These are phyloP conservation scores for Blastomyces gilchristii DNA, from an alignment of 2,329 filamentous ascomycete genomes.

Conservation along the genomic window DNA sequence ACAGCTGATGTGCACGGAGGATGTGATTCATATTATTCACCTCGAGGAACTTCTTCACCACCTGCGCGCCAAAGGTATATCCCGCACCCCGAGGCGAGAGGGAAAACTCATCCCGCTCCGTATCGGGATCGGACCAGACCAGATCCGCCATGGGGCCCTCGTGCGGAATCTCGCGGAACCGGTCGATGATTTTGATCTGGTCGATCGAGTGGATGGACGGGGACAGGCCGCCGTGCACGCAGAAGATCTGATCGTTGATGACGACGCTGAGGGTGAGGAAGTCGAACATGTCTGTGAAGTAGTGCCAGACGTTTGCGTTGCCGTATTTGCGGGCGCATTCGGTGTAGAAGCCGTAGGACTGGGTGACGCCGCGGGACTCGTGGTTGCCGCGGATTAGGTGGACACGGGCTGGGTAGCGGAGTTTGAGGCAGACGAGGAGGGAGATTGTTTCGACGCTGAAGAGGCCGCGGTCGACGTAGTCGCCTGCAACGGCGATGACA, in stretches of 20 bases:
- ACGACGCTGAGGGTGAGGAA: conserved; percentile 94
- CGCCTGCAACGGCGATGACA: conserved; percentile 45
- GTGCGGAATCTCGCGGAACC: conserved; percentile 95
- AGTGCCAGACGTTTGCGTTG: conserved; percentile 97
- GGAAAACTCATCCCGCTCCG: conserved; percentile 94
- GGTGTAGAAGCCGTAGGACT: conserved; percentile 98
- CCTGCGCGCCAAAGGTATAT: conserved; percentile 94
- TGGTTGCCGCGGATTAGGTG: conserved; percentile 96
- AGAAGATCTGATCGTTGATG: conserved; percentile 98
- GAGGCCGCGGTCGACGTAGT: conserved; percentile 96
- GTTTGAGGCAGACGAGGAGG: conserved; percentile 89
- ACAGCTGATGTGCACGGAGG: conserved; percentile 92
- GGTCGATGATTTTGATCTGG: conserved; percentile 99
- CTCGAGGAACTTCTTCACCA: conserved; percentile 94
- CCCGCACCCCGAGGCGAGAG: conserved; percentile 86
- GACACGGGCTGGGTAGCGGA: conserved; percentile 91
- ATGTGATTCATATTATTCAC: conserved; percentile 98
- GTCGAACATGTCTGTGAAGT: conserved; percentile 99
- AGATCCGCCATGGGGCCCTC: conserved; percentile 99
- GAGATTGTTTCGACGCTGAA: conserved; percentile 99
- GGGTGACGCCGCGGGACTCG: conserved; percentile 92
- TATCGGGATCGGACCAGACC: conserved; percentile 96
- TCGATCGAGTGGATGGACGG: conserved; percentile 95
- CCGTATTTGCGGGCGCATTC: conserved; percentile 97
- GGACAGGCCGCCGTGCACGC: conserved; percentile 85